Percentiles rank a stretch among this genome's conserved stretches.
Conservation (phyloP, 176 grass and related monocot species). For the Rhynchospora pubera region DNA sequence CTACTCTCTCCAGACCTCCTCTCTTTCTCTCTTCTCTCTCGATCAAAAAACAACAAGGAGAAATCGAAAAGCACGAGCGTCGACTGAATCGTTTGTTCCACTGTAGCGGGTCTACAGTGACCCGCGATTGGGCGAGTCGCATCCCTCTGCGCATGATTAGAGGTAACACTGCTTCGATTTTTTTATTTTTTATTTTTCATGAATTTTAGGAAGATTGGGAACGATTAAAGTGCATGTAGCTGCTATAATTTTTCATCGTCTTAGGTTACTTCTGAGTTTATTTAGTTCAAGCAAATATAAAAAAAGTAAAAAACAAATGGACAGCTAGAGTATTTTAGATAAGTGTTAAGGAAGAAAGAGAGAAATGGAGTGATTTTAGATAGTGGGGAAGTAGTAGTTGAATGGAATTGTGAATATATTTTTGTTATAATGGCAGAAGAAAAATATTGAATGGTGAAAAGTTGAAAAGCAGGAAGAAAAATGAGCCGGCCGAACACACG, state of each 20-base stretch:
- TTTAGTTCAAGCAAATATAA: background rate
- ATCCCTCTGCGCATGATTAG: no score
- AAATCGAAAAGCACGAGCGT: background rate
- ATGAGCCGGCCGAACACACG: conserved; percentile 92
- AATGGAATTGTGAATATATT: background rate
- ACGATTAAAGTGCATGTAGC: background rate
- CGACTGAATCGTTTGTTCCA: background rate
- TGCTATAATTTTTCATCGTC: background rate
- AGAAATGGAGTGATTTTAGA: background rate
- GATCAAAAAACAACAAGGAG: background rate
- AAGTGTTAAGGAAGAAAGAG: background rate
- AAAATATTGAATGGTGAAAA: conserved; percentile 10
- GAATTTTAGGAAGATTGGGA: background rate
- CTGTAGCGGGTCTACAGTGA: background rate
- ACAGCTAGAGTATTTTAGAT: background rate
- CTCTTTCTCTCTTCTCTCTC: background rate
- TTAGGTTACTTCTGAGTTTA: background rate
- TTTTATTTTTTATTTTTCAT: no score
- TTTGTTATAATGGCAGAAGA: background rate
- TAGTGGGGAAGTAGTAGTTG: background rate
- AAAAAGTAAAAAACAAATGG: background rate
- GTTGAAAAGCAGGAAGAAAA: conserved; percentile 15
- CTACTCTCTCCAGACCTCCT: background rate
- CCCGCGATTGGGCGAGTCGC: background rate
- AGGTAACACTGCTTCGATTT: no score